Percentiles rank a stretch among this genome's conserved stretches.
These are phyloP conservation scores for Colletotrichum euphorbiae DNA, from an alignment of 2,329 filamentous ascomycete genomes.

Conservation along the genomic window DNA sequence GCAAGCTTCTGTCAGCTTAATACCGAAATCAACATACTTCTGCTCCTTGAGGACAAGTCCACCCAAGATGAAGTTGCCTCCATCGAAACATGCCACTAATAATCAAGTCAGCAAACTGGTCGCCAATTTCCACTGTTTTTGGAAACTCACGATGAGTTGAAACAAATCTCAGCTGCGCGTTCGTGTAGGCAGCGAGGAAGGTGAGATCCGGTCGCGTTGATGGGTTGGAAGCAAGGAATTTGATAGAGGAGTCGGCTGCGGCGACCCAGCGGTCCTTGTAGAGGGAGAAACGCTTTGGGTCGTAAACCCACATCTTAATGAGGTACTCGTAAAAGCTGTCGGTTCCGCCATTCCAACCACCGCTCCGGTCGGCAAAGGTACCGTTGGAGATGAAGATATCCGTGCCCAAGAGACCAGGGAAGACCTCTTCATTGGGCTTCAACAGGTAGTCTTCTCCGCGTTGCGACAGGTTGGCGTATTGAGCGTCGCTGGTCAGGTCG, in stretches of 20 bases:
- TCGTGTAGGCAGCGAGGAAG: slow-evolving; percentile 72
- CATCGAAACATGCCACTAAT: slow-evolving; percentile 82
- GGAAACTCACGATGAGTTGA: slow-evolving; percentile 62
- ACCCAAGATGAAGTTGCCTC: slow-evolving; percentile 86
- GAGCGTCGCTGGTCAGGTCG: slow-evolving; percentile 75
- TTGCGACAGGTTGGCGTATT: slow-evolving; percentile 75
- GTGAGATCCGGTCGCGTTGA: slow-evolving; percentile 73
- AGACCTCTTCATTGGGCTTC: slow-evolving; percentile 75
- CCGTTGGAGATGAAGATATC: slow-evolving; percentile 74
- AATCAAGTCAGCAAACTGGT: slow-evolving; percentile 50
- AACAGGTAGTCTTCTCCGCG: slow-evolving; percentile 78
- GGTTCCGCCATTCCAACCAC: slow-evolving; percentile 81
- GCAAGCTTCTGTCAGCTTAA: slow-evolving; percentile 78
- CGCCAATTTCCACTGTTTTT: neutral
- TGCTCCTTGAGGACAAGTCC: slow-evolving; percentile 75
- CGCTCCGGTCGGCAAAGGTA: slow-evolving; percentile 71
- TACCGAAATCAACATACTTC: slow-evolving; percentile 79
- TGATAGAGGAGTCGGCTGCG: slow-evolving; percentile 81
- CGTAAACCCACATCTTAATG: slow-evolving; percentile 91
- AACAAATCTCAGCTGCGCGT: slow-evolving; percentile 54
- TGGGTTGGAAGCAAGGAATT: slow-evolving; percentile 75
- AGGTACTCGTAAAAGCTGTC: slow-evolving; percentile 92
- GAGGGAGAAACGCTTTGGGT: slow-evolving; percentile 68
- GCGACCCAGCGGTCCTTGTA: slow-evolving; percentile 82
- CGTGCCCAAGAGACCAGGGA: slow-evolving; percentile 80